Conservation (phyloP, 1,284 basidiomycete species). For the Cryptococcus sp. region DNA sequence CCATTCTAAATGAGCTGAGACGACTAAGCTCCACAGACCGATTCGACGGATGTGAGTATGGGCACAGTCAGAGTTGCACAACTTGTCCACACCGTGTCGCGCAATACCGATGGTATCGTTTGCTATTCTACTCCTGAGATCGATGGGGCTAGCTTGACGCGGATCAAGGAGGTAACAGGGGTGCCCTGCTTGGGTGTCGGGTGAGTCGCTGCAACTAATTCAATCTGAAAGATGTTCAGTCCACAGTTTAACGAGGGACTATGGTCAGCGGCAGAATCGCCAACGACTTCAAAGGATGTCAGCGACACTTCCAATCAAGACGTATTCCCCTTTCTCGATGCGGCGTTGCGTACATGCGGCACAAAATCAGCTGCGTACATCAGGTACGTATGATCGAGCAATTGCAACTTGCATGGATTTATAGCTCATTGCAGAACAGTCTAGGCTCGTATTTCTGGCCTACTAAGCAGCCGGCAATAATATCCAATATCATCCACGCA, state of each 20-base stretch:
- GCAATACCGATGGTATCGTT: slow-evolving; percentile 7
- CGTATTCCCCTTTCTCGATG: slow-evolving; percentile 3
- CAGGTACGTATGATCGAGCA: slow-evolving; percentile 1
- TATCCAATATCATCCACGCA: slow-evolving; percentile 9
- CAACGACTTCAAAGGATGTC: background rate
- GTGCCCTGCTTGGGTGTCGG: slow-evolving; percentile 11
- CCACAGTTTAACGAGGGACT: slow-evolving; percentile 6
- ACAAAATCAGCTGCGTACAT: slow-evolving; percentile 11
- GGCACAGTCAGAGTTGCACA: background rate
- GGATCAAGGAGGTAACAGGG: background rate
- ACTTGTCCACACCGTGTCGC: background rate
- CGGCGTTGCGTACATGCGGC: slow-evolving; percentile 1
- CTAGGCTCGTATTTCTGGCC: slow-evolving; percentile 17
- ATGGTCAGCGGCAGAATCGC: background rate
- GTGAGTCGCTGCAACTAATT: slow-evolving; percentile 1
- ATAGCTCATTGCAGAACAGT: slow-evolving; percentile 1
- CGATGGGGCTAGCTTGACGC: slow-evolving; percentile 1
- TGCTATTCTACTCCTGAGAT: slow-evolving; percentile 3
- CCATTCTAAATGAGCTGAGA: background rate
- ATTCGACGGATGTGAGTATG: background rate
- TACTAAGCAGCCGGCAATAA: slow-evolving; percentile 6
- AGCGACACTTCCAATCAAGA: too few relatives aligned
- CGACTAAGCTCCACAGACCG: background rate
- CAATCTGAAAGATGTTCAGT: background rate
- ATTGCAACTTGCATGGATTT: too few relatives aligned